Conservation (phyloP, 148 eudicot species). For the Amaranthus hypochondriacus region DNA sequence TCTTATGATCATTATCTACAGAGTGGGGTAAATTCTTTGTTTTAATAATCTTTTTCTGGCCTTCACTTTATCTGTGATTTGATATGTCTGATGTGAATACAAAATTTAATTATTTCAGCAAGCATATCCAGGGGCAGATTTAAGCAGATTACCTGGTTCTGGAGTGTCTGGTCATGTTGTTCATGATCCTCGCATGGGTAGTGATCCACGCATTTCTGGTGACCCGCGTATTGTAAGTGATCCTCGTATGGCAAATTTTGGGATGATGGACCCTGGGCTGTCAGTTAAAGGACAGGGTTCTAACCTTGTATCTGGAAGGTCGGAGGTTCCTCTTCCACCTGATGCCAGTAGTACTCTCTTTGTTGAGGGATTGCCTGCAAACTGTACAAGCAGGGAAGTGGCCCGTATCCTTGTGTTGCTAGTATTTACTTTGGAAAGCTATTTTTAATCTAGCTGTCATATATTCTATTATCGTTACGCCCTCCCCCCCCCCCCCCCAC, state of each 20-base stretch:
- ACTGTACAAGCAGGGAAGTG: constrained; percentile 69
- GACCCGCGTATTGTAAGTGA: constrained; percentile 25
- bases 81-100: constrained; percentile 1
- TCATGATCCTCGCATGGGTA: constrained; percentile 32
- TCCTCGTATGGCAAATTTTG: constrained; percentile 33
- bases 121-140: constrained; percentile 48
- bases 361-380: constrained; percentile 78
- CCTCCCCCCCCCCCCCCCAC: neutral
- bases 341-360: constrained; percentile 77
- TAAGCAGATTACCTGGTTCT: constrained; percentile 46
- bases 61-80: neutral
- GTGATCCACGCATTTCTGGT: constrained; percentile 16
- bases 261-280: constrained; percentile 36
- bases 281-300: constrained; percentile 38
- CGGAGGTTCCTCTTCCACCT: constrained; percentile 63
- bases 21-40: constrained; percentile 35
- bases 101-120: constrained; percentile 38
- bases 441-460: neutral
- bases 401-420: constrained; percentile 72
- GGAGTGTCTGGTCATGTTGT: constrained; percentile 38
- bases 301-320: constrained; percentile 45
- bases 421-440: neutral
- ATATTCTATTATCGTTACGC: neutral
- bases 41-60: neutral
- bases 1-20: constrained; percentile 70